Evolutionary conservation across 1,284 basidiomycete genomes (phyloP), one percentile per base, ranked within the genome.

Genomic region (Lignosus rhinocerotis): DNA sequence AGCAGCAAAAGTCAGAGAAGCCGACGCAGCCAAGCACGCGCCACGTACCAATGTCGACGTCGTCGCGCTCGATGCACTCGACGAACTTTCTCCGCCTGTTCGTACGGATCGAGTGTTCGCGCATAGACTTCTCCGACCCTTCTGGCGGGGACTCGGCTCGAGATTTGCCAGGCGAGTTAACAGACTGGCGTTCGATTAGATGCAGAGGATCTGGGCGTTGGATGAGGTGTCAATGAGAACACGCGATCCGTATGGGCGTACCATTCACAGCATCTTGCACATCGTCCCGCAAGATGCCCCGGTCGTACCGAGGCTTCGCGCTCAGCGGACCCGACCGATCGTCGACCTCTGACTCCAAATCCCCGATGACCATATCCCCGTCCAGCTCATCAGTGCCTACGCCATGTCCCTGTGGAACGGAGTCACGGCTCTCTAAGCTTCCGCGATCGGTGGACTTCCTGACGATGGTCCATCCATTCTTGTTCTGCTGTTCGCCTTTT

Each of bases 391-490:
- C 69, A 43, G 71, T 73, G 10, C 43, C 56, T 11, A 51, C 34
- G 42, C 68, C 73, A 31, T 75, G 72, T 45, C 70, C 69, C n/a
- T 65, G 65, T 17, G 66, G 67, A 44, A 73, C 71, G 19, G 74
- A 51, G 7, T 66, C 66, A n/a, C 66, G 66, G 34, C 61, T 64
- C 30, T 70, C 68, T 33, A 57, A 34, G 53, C 68, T 71, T 59
- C 71, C 66, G 60, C 67, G 69, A 62, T 77, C 75, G 51, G 69
- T 69, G 9, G 75, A 73, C 63, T 78, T 87, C 59, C 82, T 81
- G 61, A 91, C 86, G 69, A 90, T 86, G 25, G 87, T 92, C 91
- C 87, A 91, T 33, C 86, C 88, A 67, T 83, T 82, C 75, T 80
- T 85, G 57, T 66, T 57, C 56, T 71, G 69, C 52, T 66, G 74